Base-by-base conservation (phyloP, 2,329 filamentous ascomycete genomes). In the Celoporthe dispersa region DNA sequence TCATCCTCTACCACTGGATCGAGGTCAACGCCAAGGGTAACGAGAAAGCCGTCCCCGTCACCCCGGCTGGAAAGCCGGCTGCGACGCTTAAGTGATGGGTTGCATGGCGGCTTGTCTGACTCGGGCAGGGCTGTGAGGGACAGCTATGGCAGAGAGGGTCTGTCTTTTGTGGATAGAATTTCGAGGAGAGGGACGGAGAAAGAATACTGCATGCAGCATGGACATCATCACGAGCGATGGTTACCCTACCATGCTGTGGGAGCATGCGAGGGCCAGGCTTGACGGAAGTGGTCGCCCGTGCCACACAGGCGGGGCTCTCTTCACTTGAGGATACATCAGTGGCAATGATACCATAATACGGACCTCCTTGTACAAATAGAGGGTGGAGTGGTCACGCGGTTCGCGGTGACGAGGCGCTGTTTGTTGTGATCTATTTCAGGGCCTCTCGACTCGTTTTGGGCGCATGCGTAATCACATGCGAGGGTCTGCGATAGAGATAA, bases 1-100 rank as follows among this genome's bases (percentile, higher is more conserved):
- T 98, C 74, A 90, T 99, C 39, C 83, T 97, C 37, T 98, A 99
- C 83, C 94, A 98, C 81, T 98, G 97, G 83, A 90, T 99, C 77
- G 95, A 98, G 80, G 88, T 97, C 84, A 98, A 99, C 79, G 89
- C 93, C n/a, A 85, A 76, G 69, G 78, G 81, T 62, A 73, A 75
- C 19, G 68, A 74, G 63, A 77, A 78, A 69, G 31, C 57, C 41
- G 22, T 48, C 44, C 74, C 77, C 44, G 77, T 74, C 57, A 74
- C 75, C 9, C 72, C 76, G 25, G 61, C 64, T 66, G 70, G 65
- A 41, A 72, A 70, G 68, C 62, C 66, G 39, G 57, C 65, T n/a
- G 70, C 62, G 5, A 41, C 65, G 22, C 68, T 66, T 4, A 72
- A 72, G 62, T 72, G 39, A 70, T 66, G 31, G 55, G 12, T 28